Evolutionary conservation across 805 yeast species (phyloP).

Genomic region (Candida krabiensis): DNA sequence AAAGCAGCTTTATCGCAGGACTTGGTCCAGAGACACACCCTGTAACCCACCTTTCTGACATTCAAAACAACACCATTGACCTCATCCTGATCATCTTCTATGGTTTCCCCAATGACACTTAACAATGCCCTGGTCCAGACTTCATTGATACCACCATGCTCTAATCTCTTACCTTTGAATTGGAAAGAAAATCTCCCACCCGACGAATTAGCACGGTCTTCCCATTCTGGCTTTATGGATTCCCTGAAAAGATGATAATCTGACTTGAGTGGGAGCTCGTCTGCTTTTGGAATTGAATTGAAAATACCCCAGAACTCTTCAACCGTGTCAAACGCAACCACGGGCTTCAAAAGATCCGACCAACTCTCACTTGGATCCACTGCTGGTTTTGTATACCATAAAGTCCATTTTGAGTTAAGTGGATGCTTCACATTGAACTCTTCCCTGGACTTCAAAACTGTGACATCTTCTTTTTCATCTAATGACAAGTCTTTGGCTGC

Average conservation of each 20-base stretch:
- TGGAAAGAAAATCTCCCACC: slow-evolving; percentile 96
- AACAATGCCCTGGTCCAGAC: slow-evolving; percentile 89
- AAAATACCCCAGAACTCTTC: slow-evolving; percentile 99
- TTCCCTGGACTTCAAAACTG: slow-evolving; percentile 59
- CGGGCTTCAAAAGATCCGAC: slow-evolving; percentile 91
- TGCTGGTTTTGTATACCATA: slow-evolving; percentile 97
- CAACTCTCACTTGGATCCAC: slow-evolving; percentile 77
- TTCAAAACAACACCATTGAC: slow-evolving; percentile 93
- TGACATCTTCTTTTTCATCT: slow-evolving; percentile 37
- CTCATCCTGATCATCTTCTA: slow-evolving; percentile 78
- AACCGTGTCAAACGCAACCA: slow-evolving; percentile 87
- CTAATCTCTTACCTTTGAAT: slow-evolving; percentile 57
- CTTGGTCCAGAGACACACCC: slow-evolving; percentile 93
- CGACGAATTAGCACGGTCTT: slow-evolving; percentile 77
- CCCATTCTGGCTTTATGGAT: slow-evolving; percentile 98
- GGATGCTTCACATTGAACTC: slow-evolving; percentile 84
- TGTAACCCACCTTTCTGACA: slow-evolving; percentile 77
- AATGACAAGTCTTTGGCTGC: slow-evolving; percentile 35
- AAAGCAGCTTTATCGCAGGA: slow-evolving; percentile 64
- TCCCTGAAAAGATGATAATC: slow-evolving; percentile 95
- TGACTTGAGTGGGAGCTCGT: slow-evolving; percentile 85
- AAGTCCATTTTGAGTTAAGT: slow-evolving; percentile 86
- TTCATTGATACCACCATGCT: slow-evolving; percentile 66
- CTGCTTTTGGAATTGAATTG: slow-evolving; percentile 90
- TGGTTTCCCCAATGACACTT: slow-evolving; percentile 92